These are phyloP conservation scores for Zymoseptoria ardabiliae DNA, from an alignment of 2,329 filamentous ascomycete genomes.

Conservation along the genomic window DNA sequence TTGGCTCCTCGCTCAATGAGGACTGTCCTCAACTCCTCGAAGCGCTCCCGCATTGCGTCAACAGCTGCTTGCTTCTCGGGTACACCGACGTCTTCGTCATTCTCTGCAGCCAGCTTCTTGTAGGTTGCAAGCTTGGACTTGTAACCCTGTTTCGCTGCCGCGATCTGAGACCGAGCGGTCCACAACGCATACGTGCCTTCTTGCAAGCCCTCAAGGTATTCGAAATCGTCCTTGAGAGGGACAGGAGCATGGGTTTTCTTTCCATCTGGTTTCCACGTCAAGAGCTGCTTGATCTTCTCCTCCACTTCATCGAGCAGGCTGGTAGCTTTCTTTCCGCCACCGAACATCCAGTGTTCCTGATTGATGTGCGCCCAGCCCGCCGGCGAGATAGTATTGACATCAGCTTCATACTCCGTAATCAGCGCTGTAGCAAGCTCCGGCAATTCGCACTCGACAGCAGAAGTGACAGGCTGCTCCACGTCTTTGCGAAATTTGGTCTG, in stretches of 20 bases:
- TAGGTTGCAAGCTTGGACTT: conserved; percentile 21
- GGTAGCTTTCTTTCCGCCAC: conserved; percentile 24
- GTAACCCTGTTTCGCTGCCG: conserved; percentile 32
- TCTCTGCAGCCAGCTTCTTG: conserved; percentile 24
- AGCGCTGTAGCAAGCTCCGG: conserved; percentile 51
- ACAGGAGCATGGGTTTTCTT: conserved; percentile 20
- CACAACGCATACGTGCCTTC: conserved; percentile 56
- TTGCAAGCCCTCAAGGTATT: conserved; percentile 46
- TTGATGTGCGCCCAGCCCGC: conserved; percentile 26
- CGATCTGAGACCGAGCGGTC: conserved; percentile 39
- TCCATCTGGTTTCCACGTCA: conserved; percentile 37
- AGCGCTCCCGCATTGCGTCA: conserved; percentile 42
- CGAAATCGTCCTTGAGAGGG: conserved; percentile 36
- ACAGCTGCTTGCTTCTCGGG: conserved; percentile 53
- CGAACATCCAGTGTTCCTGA: conserved; percentile 24
- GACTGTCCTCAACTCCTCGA: conserved; percentile 48
- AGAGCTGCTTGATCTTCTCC: conserved; percentile 45
- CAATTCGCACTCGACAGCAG: conserved; percentile 49
- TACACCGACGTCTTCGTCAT: conserved; percentile 22
- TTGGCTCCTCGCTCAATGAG: conserved; percentile 57
- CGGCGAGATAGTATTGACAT: conserved; percentile 54
- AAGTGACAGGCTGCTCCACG: conserved; percentile 59
- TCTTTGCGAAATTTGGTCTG: conserved; percentile 41
- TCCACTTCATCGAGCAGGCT: conserved; percentile 57
- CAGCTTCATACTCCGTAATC: conserved; percentile 49